phyloP scores from a whole-genome alignment of 139 green algal species.

The Volvox africanus region DNA sequence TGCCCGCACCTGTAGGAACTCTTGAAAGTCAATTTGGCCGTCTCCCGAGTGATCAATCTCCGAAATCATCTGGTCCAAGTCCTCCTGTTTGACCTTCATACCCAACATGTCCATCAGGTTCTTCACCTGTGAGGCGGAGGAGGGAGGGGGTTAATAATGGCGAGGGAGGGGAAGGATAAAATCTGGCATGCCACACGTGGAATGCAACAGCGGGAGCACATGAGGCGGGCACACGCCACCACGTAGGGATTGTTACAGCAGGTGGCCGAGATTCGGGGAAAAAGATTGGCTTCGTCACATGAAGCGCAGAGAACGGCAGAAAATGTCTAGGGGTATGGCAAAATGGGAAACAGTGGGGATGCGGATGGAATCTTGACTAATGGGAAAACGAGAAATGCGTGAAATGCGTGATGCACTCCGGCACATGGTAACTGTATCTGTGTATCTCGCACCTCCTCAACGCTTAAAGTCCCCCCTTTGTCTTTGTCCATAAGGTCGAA shows the following conservation, averaged over 20 bases:
- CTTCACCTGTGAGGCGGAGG: slow-evolving; percentile 43
- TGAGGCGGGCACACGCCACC: no score
- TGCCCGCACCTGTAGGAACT: slow-evolving; percentile 29
- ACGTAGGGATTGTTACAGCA: no score
- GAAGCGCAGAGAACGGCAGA: no score
- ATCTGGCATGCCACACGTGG: no score
- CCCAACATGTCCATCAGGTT: slow-evolving; percentile 61
- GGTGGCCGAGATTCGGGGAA: no score
- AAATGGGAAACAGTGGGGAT: no score
- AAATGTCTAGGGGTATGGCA: no score
- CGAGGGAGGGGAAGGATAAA: background rate
- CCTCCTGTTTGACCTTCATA: slow-evolving; percentile 53
- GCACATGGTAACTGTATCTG: background rate
- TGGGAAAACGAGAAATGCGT: no score
- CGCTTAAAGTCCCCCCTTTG: slow-evolving; percentile 54
- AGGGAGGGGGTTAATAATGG: background rate
- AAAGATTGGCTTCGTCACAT: no score
- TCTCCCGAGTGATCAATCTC: slow-evolving; percentile 50
- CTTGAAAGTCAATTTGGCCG: slow-evolving; percentile 57
- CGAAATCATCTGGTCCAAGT: slow-evolving; percentile 49
- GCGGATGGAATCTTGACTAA: no score
- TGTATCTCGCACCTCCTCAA: slow-evolving; percentile 44
- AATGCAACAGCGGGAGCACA: no score
- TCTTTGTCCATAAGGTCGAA: slow-evolving; percentile 69
- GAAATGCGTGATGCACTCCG: background rate